Evolutionary conservation across 345 rosid genomes (phyloP).

Genomic region (Atalantia buxifolia): DNA sequence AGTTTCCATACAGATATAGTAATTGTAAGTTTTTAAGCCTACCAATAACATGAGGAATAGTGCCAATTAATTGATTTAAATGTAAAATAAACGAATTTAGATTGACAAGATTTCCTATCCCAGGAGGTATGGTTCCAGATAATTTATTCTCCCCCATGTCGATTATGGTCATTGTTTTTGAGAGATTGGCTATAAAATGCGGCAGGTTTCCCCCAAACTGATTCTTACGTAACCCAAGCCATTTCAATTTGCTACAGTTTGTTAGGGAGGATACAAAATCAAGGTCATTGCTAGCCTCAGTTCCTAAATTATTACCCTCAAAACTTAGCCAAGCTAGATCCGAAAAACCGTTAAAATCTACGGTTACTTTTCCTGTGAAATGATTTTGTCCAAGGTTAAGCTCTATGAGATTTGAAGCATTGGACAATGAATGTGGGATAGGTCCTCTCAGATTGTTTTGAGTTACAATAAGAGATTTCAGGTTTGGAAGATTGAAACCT

Average conservation of each 20-base stretch:
- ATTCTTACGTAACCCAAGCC: rapidly evolving
- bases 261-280: slow-evolving; percentile 8
- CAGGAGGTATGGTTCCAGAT: background rate
- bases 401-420: background rate
- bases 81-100: background rate
- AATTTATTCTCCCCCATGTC: background rate
- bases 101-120: slow-evolving; percentile 22
- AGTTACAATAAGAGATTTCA: background rate
- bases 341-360: background rate
- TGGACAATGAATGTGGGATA: slow-evolving; percentile 21
- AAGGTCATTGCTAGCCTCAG: background rate
- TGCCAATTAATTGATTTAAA: slow-evolving; percentile 1
- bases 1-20: background rate
- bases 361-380: background rate
- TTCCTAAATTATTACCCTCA: background rate
- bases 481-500: slow-evolving; percentile 22
- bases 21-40: background rate
- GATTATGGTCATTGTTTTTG: rapidly evolving
- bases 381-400: background rate
- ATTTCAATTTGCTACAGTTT: slow-evolving; percentile 2
- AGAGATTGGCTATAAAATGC: slow-evolving; percentile 2
- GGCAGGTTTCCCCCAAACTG: slow-evolving; percentile 19
- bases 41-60: slow-evolving; percentile 2
- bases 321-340: background rate
- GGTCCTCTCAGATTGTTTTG: slow-evolving; percentile 9